A percentile compares a stretch with the other conserved stretches of the same genome.
These are phyloP conservation scores for Penicillium nucicola DNA, from an alignment of 495 filamentous ascomycete genomes.

Conservation along the genomic window DNA sequence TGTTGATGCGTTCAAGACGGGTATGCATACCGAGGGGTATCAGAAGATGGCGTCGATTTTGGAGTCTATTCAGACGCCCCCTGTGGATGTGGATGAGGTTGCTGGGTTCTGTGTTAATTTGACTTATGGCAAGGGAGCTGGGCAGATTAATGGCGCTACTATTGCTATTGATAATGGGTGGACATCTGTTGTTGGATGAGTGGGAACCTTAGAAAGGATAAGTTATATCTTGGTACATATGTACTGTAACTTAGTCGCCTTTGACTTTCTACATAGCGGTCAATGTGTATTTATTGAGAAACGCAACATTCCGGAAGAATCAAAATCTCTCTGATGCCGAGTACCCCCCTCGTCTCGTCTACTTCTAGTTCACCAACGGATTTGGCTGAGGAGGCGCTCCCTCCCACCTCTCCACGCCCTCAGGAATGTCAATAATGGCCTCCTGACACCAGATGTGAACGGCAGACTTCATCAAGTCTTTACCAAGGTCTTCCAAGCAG, in stretches of 20 bases:
- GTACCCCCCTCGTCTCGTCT: background rate
- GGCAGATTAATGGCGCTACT: constrained; percentile 31
- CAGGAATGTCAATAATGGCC: constrained; percentile 62
- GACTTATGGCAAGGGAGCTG: constrained; percentile 24
- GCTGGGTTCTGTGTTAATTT: constrained; percentile 30
- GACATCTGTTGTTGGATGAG: constrained; percentile 24
- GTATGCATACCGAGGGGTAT: constrained; percentile 44
- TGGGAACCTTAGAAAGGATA: no score
- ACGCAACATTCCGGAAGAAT: no score
- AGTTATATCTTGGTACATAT: no score
- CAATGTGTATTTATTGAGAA: no score
- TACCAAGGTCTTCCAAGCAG: constrained; percentile 51
- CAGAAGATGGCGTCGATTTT: constrained; percentile 29
- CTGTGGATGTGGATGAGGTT: constrained; percentile 37
- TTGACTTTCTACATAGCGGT: no score
- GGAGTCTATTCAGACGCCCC: constrained; percentile 19
- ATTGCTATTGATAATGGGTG: constrained; percentile 34
- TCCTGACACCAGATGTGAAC: constrained; percentile 62
- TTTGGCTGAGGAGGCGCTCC: constrained; percentile 14
- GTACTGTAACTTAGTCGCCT: no score
- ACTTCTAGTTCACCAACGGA: constrained; percentile 3
- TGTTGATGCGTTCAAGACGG: constrained; percentile 41
- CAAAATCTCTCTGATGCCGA: no score
- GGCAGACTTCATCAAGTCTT: constrained; percentile 47
- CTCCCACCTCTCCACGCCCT: constrained; percentile 45